Base-by-base conservation (phyloP, 1,284 basidiomycete genomes). In the Malassezia dermatis region DNA sequence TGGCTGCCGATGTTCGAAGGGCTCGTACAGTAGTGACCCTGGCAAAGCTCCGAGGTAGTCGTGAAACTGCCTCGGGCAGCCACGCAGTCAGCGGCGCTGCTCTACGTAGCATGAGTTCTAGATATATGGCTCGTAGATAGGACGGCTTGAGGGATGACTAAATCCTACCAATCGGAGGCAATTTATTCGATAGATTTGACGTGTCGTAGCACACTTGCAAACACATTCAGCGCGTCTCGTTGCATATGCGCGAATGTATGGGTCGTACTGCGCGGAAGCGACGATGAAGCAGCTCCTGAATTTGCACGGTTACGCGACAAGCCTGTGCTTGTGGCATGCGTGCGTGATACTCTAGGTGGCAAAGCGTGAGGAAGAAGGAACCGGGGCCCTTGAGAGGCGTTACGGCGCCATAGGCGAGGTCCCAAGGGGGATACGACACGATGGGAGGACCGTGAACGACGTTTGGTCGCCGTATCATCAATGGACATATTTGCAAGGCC, bases 211-310 rank as follows among this genome's bases (percentile, higher is more conserved):
- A 56, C 54, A 26, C 47, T 46, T 21, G 39, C 48, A 47, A 56
- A 56, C 54, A 47, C 51, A 42, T 47, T 39, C 28, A 56, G 35
- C 21, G 54, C 54, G 19, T 56, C 23, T 10, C 54, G 54, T 24
- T 56, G 54, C 48, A 56, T 56, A 8, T 56, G 54, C 23, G 54
- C 54, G 10, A 51, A 32, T n/a, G 53, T 56, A 2, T 50, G 35
- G 3, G 47, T 51, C 17, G 48, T 31, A 23, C 43, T 56, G 31
- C 53, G 48, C 4, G 53, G 53, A 6, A 56, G 34, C 3, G 40
- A 31, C 2, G 45, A 26, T 10, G 35, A 40, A 15, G 15, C 28
- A 23, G n/a, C 17, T 11, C 46, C 37, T 13, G 15, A 27, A 23
- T 39, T 13, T n/a, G 45, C 28, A 15, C 37, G 32, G n/a, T 19